Evolutionary conservation across 805 yeast genomes (phyloP), one percentile per base, ranked within the genome.

Genomic region (Metschnikowia sp.): DNA sequence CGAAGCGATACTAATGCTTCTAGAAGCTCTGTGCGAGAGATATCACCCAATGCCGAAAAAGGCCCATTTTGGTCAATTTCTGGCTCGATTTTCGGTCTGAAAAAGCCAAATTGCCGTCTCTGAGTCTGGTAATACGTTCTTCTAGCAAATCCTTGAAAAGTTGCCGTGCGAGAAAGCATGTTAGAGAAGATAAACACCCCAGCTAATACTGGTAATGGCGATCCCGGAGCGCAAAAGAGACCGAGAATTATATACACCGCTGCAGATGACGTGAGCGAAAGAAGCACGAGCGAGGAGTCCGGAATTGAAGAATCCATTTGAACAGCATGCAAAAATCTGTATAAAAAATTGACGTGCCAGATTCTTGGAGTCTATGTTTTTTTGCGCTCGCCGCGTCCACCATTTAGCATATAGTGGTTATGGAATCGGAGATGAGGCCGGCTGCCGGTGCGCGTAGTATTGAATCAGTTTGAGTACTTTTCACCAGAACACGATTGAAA

Each of bases 1-100:
- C 74, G 65, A n/a, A 82, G 61, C 10, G 82, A 75, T n/a, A 60
- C 59, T 8, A 82, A 58, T 0, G 86, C 75, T 2, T 69, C 54
- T 2, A 72, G 40, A n/a, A 72, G 49, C 54, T 72, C 76, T 11
- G 56, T 32, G 38, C 62, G 56, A 8, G 62, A 56, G 13, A 51
- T 34, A 18, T 58, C 60, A 11, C 58, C 40, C 40, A 69, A 53
- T 1, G 50, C 44, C 9, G 43, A 28, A 19, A 52, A 50, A 22
- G 37, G 39, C 12, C 22, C 18, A 35, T 41, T 41, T 29, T 31
- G 26, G n/a, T 29, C 45, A 10, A 18, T 22, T 10, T 10, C 11
- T 33, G 13, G 26, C 38, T 35, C 15, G 9, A 10, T 32, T 15
- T 28, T 26, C 22, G 10, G 45, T 9, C 15, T n/a, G 32, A 32